Percentiles rank a stretch among this genome's conserved stretches.
Conservation (phyloP, 495 filamentous ascomycete genomes). For the Penicillium psychrofluorescens region DNA sequence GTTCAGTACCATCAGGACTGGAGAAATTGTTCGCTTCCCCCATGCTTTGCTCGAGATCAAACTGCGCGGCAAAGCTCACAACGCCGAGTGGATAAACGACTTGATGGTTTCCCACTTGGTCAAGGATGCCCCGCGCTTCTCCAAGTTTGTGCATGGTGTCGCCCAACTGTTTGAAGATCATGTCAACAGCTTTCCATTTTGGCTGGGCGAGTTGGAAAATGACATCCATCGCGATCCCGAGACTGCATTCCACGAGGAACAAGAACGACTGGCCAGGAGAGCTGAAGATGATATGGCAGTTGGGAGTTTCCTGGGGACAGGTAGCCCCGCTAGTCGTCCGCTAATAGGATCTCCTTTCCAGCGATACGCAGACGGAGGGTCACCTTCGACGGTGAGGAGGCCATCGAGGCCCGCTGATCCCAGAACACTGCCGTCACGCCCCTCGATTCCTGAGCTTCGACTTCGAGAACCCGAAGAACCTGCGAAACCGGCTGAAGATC, state of each 20-base stretch:
- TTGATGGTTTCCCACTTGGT: conserved; percentile 89
- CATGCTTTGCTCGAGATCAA: conserved; percentile 92
- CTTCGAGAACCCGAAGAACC: conserved; percentile 8
- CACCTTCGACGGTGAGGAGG: conserved; percentile 14
- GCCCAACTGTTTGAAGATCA: conserved; percentile 89
- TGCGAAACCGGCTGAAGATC: conserved; percentile 11
- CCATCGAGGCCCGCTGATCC: conserved; percentile 16
- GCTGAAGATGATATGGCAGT: conserved; percentile 85
- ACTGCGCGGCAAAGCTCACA: conserved; percentile 65
- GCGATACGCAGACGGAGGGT: conserved; percentile 16
- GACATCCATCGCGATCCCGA: conserved; percentile 92
- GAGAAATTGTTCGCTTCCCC: conserved; percentile 88
- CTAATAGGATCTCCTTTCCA: conserved; percentile 52
- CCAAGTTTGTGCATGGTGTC: conserved; percentile 92
- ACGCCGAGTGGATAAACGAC: conserved; percentile 80
- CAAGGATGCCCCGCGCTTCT: conserved; percentile 81
- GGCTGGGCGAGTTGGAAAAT: conserved; percentile 80
- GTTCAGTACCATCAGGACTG: conserved; percentile 75
- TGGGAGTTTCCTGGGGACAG: conserved; percentile 65
- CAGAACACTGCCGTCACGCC: conserved; percentile 11
- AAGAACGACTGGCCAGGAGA: conserved; percentile 67
- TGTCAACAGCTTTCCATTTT: conserved; percentile 94
- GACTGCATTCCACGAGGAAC: conserved; percentile 83
- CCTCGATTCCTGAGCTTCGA: conserved; percentile 14
- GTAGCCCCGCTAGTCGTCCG: conserved; percentile 36